Base-by-base conservation (phyloP, 306 rosid genomes). In the Fagus sylvatica region DNA sequence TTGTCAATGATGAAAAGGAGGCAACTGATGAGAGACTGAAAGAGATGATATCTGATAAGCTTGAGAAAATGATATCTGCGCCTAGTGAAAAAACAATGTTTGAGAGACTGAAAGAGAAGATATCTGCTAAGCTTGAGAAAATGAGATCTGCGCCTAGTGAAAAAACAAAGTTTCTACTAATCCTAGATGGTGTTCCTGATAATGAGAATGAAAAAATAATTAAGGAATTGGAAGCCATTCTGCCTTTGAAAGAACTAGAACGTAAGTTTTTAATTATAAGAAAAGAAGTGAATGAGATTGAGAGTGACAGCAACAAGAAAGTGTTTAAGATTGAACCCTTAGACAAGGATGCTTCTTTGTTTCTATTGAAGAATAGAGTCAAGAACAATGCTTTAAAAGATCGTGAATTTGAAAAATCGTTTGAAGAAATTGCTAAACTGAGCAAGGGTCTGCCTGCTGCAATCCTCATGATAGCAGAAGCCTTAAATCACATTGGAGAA, bases 151-250 rank as follows among this genome's bases (percentile, higher is more conserved):
- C 28, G 28, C 28, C 28, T 22, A 22, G 28, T 22, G 28, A 22
- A 22, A 22, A 22, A 22, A 22, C 28, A 16, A 41, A 0, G 33
- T 67, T 65, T 15, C 72, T 82, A 8, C 36, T 81, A n/a, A 32
- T 82, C 39, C 82, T 77, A 28, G 85, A 82, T 73, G 82, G 57
- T 73, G 49, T 66, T 82, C 72, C 66, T 16, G 16, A n/a, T 8
- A 2, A 65, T 15, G 54, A 2, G 55, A 22, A 56, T 55, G 82
- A 34, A 1, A 19, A 22, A 17, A 33, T 56, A 13, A 74, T 82
- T 42, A 0, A 7, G 7, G 41, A 72, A 15, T 12, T 82, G 9
- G 1, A 22, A 9, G 33, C 0, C 3, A 41, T 76, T 7, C 49
- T 1, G 34, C 2, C 1, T 39, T 22, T 22, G 28, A 0, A 22